Evolutionary conservation across 257 asterid genomes (phyloP).

Genomic region (Rehmannia glutinosa): DNA sequence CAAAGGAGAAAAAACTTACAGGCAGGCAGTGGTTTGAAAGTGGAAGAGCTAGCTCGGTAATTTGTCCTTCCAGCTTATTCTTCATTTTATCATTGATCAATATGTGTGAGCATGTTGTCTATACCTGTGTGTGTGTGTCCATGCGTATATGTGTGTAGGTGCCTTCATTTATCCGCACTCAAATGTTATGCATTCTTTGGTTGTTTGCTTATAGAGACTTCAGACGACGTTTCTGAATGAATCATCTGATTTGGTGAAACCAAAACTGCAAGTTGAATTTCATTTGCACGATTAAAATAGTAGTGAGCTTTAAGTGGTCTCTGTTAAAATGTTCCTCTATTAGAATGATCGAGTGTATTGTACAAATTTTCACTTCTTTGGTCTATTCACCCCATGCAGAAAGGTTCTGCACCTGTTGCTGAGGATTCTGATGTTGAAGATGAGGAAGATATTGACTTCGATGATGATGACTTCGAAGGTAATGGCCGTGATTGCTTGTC

Average conservation of each 20-base stretch:
- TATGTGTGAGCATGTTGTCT: not conserved
- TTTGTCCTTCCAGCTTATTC: slow-evolving; percentile 17
- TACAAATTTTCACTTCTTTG: not conserved
- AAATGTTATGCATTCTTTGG: no score
- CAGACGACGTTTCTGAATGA: no score
- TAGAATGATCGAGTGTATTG: no score
- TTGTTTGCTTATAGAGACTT: no score
- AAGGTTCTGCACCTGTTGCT: slow-evolving; percentile 56
- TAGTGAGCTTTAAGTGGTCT: no score
- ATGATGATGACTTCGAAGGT: slow-evolving; percentile 92
- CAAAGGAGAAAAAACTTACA: slow-evolving; percentile 86
- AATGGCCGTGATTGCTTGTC: no score
- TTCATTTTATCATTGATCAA: slow-evolving; percentile 8
- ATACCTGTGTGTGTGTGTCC: not conserved
- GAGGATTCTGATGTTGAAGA: slow-evolving; percentile 75
- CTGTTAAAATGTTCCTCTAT: no score
- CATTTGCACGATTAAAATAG: not conserved
- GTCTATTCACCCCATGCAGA: slow-evolving; percentile 39
- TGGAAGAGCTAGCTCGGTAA: slow-evolving; percentile 66
- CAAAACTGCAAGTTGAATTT: no score
- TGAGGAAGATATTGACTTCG: slow-evolving; percentile 76
- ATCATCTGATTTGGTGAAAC: no score
- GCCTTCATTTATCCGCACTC: no score
- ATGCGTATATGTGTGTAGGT: not conserved
- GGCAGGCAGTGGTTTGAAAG: slow-evolving; percentile 98